phyloP scores from a whole-genome alignment of 257 asterid genomes.

The Fraxinus americana region DNA sequence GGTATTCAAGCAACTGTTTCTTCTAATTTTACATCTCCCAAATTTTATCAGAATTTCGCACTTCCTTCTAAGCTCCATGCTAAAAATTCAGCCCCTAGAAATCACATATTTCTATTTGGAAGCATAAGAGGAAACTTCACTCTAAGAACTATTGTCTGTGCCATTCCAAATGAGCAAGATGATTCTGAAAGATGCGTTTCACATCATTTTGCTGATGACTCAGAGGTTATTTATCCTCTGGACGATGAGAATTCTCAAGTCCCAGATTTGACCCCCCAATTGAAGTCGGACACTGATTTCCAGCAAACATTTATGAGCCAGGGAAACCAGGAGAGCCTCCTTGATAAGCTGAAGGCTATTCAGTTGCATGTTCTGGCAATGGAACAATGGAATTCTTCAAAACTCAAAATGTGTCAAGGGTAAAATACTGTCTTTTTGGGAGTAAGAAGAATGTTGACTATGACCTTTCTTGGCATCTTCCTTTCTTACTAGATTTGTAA shows the following conservation, averaged over 20 bases:
- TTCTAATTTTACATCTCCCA: constrained; percentile 34
- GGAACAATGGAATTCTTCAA: constrained; percentile 76
- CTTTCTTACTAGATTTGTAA: background rate
- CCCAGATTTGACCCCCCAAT: constrained; percentile 33
- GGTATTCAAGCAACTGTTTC: constrained; percentile 32
- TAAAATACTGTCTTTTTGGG: constrained; percentile 30
- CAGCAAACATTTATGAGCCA: constrained; percentile 30
- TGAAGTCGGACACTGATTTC: constrained; percentile 33
- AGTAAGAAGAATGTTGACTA: constrained; percentile 1
- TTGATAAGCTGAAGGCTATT: constrained; percentile 67
- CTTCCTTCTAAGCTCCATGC: constrained; percentile 33
- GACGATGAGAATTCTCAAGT: constrained; percentile 27
- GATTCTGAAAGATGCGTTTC: constrained; percentile 41
- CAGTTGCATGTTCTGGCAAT: constrained; percentile 71
- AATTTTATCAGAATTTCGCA: constrained; percentile 34
- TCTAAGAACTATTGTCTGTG: constrained; percentile 39
- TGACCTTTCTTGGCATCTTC: constrained; percentile 11
- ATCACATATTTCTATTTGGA: constrained; percentile 28
- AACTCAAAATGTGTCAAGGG: constrained; percentile 61
- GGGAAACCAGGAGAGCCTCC: constrained; percentile 48
- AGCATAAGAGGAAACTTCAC: constrained; percentile 28
- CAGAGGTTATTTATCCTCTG: constrained; percentile 32
- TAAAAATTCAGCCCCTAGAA: constrained; percentile 33
- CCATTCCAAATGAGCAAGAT: constrained; percentile 43
- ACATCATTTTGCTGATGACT: constrained; percentile 40